Conservation (phyloP, 1,284 basidiomycete species). For the Clitocybe nebularis region DNA sequence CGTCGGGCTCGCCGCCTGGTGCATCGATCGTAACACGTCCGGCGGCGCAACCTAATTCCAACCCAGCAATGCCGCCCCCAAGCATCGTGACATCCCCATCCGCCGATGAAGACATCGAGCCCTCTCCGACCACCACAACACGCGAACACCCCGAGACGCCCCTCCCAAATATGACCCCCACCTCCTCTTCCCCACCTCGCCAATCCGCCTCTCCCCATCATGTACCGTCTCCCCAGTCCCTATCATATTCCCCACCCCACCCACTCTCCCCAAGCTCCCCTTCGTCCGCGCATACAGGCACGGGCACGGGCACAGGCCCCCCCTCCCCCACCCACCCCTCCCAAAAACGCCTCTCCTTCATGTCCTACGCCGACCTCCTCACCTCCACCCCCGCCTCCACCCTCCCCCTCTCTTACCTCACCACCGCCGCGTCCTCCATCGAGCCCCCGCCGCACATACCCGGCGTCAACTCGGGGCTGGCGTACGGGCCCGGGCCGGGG, state of each 20-base stretch:
- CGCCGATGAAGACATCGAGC: constrained; percentile 9
- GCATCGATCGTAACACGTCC: constrained; percentile 10
- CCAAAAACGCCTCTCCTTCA: constrained; percentile 75
- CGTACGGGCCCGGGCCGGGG: background rate
- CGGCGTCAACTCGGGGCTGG: constrained; percentile 32
- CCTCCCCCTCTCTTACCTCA: constrained; percentile 68
- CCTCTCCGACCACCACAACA: background rate
- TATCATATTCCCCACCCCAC: constrained; percentile 2
- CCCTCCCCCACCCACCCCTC: constrained; percentile 22
- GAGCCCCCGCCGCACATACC: constrained; percentile 68
- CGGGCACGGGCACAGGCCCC: no score
- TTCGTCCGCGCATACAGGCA: constrained; percentile 13
- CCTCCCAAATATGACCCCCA: background rate
- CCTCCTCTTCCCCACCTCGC: background rate
- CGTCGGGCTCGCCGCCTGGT: constrained; percentile 11
- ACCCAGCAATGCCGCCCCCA: background rate
- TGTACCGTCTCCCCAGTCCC: background rate
- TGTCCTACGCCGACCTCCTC: constrained; percentile 82
- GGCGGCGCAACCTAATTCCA: background rate
- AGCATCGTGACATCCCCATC: background rate
- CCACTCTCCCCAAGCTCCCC: constrained; percentile 17
- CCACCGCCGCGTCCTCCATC: constrained; percentile 44
- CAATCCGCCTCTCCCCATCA: background rate
- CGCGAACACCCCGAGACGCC: background rate
- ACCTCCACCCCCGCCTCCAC: constrained; percentile 70